Base-by-base conservation (phyloP, 75 land plant species). In the Cryptomeria japonica region DNA sequence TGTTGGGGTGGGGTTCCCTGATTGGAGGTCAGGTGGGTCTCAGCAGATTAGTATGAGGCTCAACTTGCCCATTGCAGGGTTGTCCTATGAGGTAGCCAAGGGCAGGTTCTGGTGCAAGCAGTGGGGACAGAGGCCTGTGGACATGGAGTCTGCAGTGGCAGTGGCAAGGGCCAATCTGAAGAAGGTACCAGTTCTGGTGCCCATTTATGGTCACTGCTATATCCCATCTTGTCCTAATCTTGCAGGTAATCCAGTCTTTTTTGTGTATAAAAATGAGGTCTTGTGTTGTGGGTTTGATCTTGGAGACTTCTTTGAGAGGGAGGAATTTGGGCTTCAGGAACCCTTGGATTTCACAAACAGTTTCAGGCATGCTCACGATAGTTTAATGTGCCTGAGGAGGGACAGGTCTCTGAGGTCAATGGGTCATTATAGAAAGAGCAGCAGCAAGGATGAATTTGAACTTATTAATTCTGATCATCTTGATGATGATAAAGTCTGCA, bases 1-100 rank as follows among this genome's bases (percentile, higher is more conserved):
- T 10, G 83, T 93, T 2, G 99, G 97, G 13, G 91, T 93, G 0
- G 99, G 97, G 31, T 98, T 98, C 89, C 99, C 99, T 32, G 95
- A 98, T 91, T 97, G 99, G 99, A 91, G 99, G 31, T 68, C 94
- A 5, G 55, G 91, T 3, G 86, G 89, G 41, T 80, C 89, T 28
- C 90, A 91, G 25, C 91, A 92, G 86, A 93, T 96, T 42, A 89
- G 93, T 15, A 88, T 92, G 86, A 51, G 91, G 13, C 86, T 97
- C 85, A 92, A 92, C 77, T 91, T 94, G 80, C 96, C 99, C 25
- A 88, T 92, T 58, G 94, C 95, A 15, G 95, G 97, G 38, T 72
- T 96, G 16, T 87, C 92, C 42, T 92, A 91, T 86, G 97, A 94
- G 64, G 94, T 94, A 34, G 96, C 94, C 10, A 84, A 87, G 28